Conservation (phyloP, 2,329 filamentous ascomycete species). For the Cordyceps tenuipes region DNA sequence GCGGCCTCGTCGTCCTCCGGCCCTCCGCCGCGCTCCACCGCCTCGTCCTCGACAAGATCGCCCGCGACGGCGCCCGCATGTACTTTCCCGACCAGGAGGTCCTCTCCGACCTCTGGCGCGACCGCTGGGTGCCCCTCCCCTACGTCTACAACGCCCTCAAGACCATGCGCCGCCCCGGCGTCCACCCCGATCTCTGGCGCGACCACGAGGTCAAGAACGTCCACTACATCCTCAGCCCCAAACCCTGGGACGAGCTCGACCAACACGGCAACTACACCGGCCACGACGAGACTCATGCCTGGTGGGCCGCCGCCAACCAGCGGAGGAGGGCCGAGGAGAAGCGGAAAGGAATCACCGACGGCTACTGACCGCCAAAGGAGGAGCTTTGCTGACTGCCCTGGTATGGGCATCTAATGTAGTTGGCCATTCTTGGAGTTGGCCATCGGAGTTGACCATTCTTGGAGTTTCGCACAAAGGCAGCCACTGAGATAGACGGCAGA, state of each 20-base stretch:
- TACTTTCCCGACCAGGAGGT: slow-evolving; percentile 54
- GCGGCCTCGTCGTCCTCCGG: slow-evolving; percentile 49
- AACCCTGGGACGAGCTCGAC: slow-evolving; percentile 51
- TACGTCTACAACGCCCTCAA: slow-evolving; percentile 57
- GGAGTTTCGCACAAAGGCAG: not conserved
- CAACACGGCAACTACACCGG: slow-evolving; percentile 35
- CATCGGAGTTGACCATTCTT: too few relatives aligned
- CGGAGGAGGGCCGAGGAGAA: slow-evolving; percentile 35
- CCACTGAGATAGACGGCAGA: not conserved
- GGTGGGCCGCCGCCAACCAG: slow-evolving; percentile 46
- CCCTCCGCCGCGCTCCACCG: slow-evolving; percentile 40
- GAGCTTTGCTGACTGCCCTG: too few relatives aligned
- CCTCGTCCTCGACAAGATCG: slow-evolving; percentile 44
- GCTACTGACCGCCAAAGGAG: too few relatives aligned
- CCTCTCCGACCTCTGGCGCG: slow-evolving; percentile 45
- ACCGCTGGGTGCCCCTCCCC: slow-evolving; percentile 49
- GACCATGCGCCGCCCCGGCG: slow-evolving; percentile 44
- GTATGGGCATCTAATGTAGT: too few relatives aligned
- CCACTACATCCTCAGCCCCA: slow-evolving; percentile 53
- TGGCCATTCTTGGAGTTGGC: not conserved
- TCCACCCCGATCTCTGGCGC: slow-evolving; percentile 48
- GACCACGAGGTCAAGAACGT: slow-evolving; percentile 52
- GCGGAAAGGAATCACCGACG: slow-evolving; percentile 27
- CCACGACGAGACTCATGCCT: slow-evolving; percentile 41
- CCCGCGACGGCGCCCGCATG: slow-evolving; percentile 36